Evolutionary conservation across 1,284 basidiomycete genomes (phyloP).

Genomic region (Leccinum pallidistipes): DNA sequence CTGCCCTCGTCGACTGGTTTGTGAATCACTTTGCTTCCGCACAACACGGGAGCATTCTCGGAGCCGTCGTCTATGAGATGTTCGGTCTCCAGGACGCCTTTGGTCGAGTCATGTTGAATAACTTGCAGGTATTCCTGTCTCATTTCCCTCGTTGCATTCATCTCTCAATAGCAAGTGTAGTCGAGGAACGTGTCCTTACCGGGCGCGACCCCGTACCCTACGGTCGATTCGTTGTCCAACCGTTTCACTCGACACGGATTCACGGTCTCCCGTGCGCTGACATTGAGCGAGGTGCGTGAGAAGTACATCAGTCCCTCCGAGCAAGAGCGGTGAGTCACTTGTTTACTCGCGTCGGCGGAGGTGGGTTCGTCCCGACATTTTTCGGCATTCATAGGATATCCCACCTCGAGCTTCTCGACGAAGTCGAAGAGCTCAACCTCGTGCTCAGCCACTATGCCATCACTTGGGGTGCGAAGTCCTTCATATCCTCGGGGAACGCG

Average conservation of each 20-base stretch:
- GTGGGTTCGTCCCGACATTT: slow-evolving; percentile 6
- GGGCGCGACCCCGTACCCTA: slow-evolving; percentile 61
- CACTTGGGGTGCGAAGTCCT: slow-evolving; percentile 61
- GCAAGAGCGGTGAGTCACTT: slow-evolving; percentile 55
- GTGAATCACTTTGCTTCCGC: slow-evolving; percentile 48
- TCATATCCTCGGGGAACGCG: slow-evolving; percentile 12
- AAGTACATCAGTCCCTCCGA: slow-evolving; percentile 56
- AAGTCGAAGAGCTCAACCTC: slow-evolving; percentile 89
- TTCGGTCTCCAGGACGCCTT: slow-evolving; percentile 82
- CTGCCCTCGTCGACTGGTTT: slow-evolving; percentile 75
- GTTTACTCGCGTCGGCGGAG: background rate
- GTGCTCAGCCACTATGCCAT: slow-evolving; percentile 87
- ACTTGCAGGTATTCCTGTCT: background rate
- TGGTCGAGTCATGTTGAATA: slow-evolving; percentile 75
- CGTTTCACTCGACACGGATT: slow-evolving; percentile 68
- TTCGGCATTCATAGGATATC: slow-evolving; percentile 55
- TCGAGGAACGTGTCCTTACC: slow-evolving; percentile 49
- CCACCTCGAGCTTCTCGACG: slow-evolving; percentile 82
- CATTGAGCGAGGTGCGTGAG: slow-evolving; percentile 53
- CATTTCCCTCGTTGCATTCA: background rate
- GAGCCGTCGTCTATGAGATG: slow-evolving; percentile 85
- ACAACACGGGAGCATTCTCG: slow-evolving; percentile 33
- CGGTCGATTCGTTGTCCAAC: slow-evolving; percentile 48
- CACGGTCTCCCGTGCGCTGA: slow-evolving; percentile 23
- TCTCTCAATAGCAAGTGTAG: background rate